A percentile compares a stretch with the other conserved stretches of the same genome.
Conservation (phyloP, 2,329 filamentous ascomycete genomes). For the Colletotrichum zoysiae region DNA sequence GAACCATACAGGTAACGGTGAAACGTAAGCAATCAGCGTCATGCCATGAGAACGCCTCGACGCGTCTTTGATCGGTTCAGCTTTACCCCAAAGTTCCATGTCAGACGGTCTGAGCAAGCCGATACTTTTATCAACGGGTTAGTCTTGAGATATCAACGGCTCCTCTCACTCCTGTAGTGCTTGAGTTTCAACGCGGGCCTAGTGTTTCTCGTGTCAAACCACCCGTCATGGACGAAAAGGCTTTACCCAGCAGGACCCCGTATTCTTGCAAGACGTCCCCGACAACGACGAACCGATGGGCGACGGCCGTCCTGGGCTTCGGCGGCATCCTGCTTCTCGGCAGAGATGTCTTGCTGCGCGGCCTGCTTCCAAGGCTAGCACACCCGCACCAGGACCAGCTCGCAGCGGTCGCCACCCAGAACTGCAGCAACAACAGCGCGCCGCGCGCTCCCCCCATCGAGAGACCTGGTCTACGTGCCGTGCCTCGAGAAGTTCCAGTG, state of each 20-base stretch:
- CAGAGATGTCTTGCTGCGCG: background rate
- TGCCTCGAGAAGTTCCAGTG: slow-evolving; percentile 57
- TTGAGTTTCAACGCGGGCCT: background rate
- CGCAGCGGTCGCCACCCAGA: background rate
- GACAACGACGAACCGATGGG: background rate
- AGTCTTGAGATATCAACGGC: background rate
- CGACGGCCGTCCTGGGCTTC: background rate
- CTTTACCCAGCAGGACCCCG: background rate
- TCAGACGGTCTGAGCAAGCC: background rate
- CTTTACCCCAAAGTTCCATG: background rate
- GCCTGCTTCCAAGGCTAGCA: background rate
- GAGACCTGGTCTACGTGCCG: slow-evolving; percentile 52
- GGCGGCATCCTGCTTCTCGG: background rate
- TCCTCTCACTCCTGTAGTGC: background rate
- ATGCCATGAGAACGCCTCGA: background rate
- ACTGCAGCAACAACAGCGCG: background rate
- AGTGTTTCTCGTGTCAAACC: background rate
- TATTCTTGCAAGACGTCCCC: no score
- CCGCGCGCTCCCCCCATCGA: slow-evolving; percentile 48
- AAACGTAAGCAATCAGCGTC: background rate
- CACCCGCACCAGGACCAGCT: background rate
- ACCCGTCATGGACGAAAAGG: background rate
- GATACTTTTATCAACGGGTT: no score
- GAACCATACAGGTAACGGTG: background rate
- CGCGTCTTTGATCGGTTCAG: background rate